Percentiles rank a stretch among this genome's conserved stretches.
Evolutionary conservation across 129 eudicot species (phyloP).

Genomic region (Artemisia argyi): DNA sequence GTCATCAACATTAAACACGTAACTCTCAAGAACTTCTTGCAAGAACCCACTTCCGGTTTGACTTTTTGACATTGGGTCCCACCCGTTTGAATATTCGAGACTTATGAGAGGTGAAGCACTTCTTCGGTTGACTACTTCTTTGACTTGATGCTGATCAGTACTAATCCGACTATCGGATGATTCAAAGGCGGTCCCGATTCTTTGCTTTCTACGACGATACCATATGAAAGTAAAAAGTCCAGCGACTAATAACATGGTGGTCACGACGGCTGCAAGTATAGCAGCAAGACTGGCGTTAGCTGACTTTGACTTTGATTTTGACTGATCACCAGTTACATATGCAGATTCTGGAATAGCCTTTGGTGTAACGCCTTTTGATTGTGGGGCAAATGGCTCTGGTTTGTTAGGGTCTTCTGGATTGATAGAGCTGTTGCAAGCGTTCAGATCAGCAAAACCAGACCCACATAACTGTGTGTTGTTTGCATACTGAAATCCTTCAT

Average conservation of each 20-base stretch:
- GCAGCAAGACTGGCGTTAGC: constrained; percentile 43
- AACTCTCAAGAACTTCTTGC: constrained; percentile 75
- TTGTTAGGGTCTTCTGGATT: constrained; percentile 39
- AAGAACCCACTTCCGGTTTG: constrained; percentile 49
- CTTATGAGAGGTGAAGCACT: constrained; percentile 78
- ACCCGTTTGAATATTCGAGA: constrained; percentile 87
- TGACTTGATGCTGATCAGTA: constrained; percentile 65
- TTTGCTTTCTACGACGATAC: constrained; percentile 83
- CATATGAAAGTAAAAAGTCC: constrained; percentile 67
- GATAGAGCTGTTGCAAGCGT: constrained; percentile 49
- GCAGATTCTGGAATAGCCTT: constrained; percentile 87
- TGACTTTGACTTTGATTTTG: constrained; percentile 47
- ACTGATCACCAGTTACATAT: constrained; percentile 27
- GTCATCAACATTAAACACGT: constrained; percentile 74
- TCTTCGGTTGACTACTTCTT: constrained; percentile 64
- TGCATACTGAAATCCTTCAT: constrained; percentile 77
- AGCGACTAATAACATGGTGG: constrained; percentile 34
- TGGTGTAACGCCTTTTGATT: constrained; percentile 39
- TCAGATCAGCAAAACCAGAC: constrained; percentile 54
- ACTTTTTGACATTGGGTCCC: constrained; percentile 87
- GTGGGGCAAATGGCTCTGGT: constrained; percentile 73
- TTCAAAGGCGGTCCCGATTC: constrained; percentile 65
- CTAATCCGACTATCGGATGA: constrained; percentile 59
- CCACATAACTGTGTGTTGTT: constrained; percentile 86
- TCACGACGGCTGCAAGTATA: constrained; percentile 43